Conservation (phyloP, 345 rosid species). For the Brassica napus region DNA sequence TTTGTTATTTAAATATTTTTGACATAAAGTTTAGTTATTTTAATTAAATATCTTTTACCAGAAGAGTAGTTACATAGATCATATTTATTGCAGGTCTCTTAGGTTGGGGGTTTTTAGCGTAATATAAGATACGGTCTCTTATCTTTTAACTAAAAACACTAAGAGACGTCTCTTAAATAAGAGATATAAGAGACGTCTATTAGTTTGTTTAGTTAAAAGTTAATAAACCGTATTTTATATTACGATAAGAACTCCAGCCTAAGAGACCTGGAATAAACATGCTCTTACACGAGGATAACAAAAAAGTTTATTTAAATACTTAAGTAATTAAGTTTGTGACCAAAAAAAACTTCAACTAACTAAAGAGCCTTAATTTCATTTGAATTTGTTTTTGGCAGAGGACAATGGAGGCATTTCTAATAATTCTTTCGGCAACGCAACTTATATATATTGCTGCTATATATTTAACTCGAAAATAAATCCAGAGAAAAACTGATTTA, state of each 20-base stretch:
- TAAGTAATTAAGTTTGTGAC: background rate
- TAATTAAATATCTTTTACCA: background rate
- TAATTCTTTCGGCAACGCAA: constrained; percentile 83
- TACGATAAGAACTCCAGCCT: too few relatives aligned
- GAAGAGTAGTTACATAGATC: background rate
- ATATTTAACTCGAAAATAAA: constrained; percentile 45
- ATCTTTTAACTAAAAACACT: too few relatives aligned
- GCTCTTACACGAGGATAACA: background rate
- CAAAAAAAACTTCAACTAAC: background rate
- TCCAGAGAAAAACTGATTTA: background rate
- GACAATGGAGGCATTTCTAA: constrained; percentile 93
- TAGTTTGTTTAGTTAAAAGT: too few relatives aligned
- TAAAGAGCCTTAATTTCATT: background rate
- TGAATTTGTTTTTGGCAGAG: constrained; percentile 57
- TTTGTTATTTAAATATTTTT: background rate
- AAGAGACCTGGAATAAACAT: too few relatives aligned
- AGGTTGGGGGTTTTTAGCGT: too few relatives aligned
- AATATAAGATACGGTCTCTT: too few relatives aligned
- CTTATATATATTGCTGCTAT: constrained; percentile 73
- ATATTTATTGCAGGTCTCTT: too few relatives aligned
- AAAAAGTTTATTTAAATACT: background rate
- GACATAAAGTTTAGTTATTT: background rate
- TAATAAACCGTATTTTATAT: too few relatives aligned
- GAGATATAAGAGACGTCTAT: too few relatives aligned
- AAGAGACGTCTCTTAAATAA: too few relatives aligned